Conservation (phyloP, 1,284 basidiomycete genomes). For the Porogramme epimiltina region DNA sequence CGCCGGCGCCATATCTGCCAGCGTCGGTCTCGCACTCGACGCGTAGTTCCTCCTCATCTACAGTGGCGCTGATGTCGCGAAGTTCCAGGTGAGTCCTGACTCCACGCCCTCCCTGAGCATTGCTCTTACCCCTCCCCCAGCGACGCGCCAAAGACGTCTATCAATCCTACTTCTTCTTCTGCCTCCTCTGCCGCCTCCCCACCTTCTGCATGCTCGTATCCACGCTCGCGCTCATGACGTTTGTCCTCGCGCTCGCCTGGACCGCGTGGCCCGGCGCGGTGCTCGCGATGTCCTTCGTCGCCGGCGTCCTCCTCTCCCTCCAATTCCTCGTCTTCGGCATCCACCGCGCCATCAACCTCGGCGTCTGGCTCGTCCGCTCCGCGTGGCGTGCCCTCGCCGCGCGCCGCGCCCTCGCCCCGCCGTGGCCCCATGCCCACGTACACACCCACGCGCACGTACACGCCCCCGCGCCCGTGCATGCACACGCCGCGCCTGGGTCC, state of each 20-base stretch:
- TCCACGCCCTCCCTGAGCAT: background rate
- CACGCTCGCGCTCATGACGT: conserved; percentile 54
- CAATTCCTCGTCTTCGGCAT: conserved; percentile 68
- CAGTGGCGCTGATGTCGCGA: conserved; percentile 43
- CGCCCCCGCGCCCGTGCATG: conserved; percentile 1
- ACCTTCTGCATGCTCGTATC: conserved; percentile 57
- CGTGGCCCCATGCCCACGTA: background rate
- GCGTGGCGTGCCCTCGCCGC: background rate
- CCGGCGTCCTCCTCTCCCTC: conserved; percentile 57
- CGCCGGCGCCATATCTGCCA: conserved; percentile 56
- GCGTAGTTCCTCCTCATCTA: conserved; percentile 67
- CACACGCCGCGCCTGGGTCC: too few relatives aligned
- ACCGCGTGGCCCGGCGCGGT: conserved; percentile 62
- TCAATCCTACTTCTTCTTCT: conserved; percentile 63
- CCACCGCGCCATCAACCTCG: conserved; percentile 32
- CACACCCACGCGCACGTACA: conserved; percentile 26
- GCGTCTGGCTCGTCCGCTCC: conserved; percentile 17
- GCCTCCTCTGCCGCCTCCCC: conserved; percentile 62
- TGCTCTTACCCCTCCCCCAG: too few relatives aligned
- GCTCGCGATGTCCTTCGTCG: conserved; percentile 53
- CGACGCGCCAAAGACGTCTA: conserved; percentile 63
- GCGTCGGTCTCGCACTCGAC: conserved; percentile 59
- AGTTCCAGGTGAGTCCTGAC: conserved; percentile 50
- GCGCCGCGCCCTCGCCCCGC: background rate
- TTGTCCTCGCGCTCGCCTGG: conserved; percentile 62